Evolutionary conservation across 2,329 filamentous ascomycete species (phyloP).

Genomic region (Sporothrix humicola): DNA sequence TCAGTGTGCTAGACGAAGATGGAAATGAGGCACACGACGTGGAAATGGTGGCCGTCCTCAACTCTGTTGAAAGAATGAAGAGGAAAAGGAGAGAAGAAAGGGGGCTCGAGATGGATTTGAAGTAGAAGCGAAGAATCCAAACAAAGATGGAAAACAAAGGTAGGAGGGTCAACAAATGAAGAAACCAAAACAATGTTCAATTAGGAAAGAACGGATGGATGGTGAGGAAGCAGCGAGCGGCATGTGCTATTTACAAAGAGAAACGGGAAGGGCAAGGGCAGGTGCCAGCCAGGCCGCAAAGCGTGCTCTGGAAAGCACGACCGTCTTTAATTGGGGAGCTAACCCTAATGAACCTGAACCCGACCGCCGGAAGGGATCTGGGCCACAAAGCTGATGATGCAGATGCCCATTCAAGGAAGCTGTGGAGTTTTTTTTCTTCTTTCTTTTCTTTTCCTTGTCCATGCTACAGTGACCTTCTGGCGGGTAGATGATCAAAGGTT

Average conservation of each 20-base stretch:
- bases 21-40: slow-evolving; percentile 26
- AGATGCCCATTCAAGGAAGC: not conserved
- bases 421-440: not conserved
- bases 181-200: slow-evolving; percentile 21
- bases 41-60: not conserved
- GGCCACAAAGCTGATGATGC: slow-evolving; percentile 9
- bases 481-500: slow-evolving; percentile 9
- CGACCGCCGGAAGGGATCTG: slow-evolving; percentile 30
- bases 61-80: slow-evolving; percentile 12
- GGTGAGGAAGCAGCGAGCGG: slow-evolving; percentile 8
- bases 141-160: not conserved
- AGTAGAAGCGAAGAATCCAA: not conserved
- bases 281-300: not conserved
- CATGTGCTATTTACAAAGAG: slow-evolving; percentile 9
- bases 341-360: slow-evolving; percentile 13
- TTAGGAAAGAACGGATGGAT: slow-evolving; percentile 4
- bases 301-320: slow-evolving; percentile 8
- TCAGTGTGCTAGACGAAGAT: not conserved
- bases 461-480: slow-evolving; percentile 12
- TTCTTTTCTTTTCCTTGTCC: not conserved
- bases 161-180: slow-evolving; percentile 17
- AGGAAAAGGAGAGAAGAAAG: not conserved
- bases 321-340: not conserved
- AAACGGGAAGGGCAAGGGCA: not conserved
- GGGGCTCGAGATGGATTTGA: not conserved